These are phyloP conservation scores for Suhomyces prunicola DNA, from an alignment of 805 yeast species.

Conservation along the genomic window DNA sequence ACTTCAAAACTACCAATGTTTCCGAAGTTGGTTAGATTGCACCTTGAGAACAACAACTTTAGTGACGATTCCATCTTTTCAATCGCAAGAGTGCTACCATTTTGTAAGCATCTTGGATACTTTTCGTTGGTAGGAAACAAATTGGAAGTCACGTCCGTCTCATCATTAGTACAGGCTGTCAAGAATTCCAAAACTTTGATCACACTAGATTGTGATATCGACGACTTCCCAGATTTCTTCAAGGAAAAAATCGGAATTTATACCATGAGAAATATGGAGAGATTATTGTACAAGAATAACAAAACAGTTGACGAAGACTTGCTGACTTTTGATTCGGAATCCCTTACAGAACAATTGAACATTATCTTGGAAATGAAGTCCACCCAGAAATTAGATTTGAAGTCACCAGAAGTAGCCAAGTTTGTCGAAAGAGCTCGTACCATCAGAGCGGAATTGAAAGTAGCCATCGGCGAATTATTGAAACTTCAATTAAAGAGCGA, in stretches of 20 bases:
- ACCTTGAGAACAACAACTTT: slow-evolving; percentile 66
- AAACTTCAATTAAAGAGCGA: slow-evolving; percentile 53
- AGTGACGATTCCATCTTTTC: slow-evolving; percentile 52
- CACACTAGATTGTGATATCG: slow-evolving; percentile 69
- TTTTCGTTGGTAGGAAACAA: slow-evolving; percentile 66
- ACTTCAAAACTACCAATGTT: slow-evolving; percentile 67
- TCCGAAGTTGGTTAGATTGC: slow-evolving; percentile 60
- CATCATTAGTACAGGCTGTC: slow-evolving; percentile 68
- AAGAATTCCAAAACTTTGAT: slow-evolving; percentile 63
- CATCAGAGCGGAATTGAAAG: slow-evolving; percentile 29
- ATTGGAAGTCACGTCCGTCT: slow-evolving; percentile 56
- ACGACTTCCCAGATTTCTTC: slow-evolving; percentile 55
- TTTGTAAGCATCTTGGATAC: slow-evolving; percentile 63
- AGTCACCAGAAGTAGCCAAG: slow-evolving; percentile 27
- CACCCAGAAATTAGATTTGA: slow-evolving; percentile 29
- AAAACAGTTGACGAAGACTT: slow-evolving; percentile 5
- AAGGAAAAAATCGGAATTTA: slow-evolving; percentile 73
- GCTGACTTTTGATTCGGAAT: slow-evolving; percentile 24
- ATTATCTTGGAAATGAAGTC: slow-evolving; percentile 33
- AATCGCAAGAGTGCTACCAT: slow-evolving; percentile 66
- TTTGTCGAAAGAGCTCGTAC: slow-evolving; percentile 26
- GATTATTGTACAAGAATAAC: slow-evolving; percentile 39
- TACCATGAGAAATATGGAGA: slow-evolving; percentile 80
- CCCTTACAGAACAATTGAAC: slow-evolving; percentile 29
- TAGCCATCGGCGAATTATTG: slow-evolving; percentile 49